Base-by-base conservation (phyloP, 345 rosid species). In the Eucalyptus pumila region DNA sequence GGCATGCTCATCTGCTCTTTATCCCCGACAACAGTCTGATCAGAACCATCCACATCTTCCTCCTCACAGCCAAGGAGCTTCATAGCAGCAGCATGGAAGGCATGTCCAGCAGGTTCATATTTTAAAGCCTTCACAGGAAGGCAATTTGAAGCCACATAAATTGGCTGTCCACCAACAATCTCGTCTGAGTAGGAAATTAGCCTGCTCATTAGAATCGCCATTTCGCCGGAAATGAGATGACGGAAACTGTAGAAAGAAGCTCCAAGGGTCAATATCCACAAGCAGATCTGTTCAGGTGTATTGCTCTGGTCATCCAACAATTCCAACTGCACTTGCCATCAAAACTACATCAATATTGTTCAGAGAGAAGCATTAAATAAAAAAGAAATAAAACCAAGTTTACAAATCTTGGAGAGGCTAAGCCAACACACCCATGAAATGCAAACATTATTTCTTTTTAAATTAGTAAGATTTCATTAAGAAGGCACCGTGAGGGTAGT, bases 101-200 rank as follows among this genome's bases (percentile, higher is more conserved):
- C 88, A 92, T 94, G 97, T 34, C 99, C 99, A 90, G 99, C 99
- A 85, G 99, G 99, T 89, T 98, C 99, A 80, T 92, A 96, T 54
- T 93, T 93, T 52, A 87, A 88, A 85, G 97, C 97, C 94, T 98
- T 98, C 54, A 95, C 89, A 32, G 99, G 99, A 90, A 95, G 95
- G 91, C 95, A 92, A 91, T 97, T 98, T 44, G 99, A 98, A 90
- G 94, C 93, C 89, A 93, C 94, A 90, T 89, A 94, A 14, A 96
- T 65, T 13, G 99, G 96, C 88, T 95, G 93, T 32, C 98, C 96
- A 89, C 95, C 96, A 48, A 94, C 93, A 88, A 98, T 97, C 91
- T 97, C 99, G 87, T 94, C 91, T 17, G 97, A 93, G 93, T 96
- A 97, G 40, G 96, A 87, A 88, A 98, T 95, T 40, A 95, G 97